Percentiles rank a stretch among this genome's conserved stretches.
Conservation (phyloP, 371 early-diverging fungal species). For the Smittium mucronatum region DNA sequence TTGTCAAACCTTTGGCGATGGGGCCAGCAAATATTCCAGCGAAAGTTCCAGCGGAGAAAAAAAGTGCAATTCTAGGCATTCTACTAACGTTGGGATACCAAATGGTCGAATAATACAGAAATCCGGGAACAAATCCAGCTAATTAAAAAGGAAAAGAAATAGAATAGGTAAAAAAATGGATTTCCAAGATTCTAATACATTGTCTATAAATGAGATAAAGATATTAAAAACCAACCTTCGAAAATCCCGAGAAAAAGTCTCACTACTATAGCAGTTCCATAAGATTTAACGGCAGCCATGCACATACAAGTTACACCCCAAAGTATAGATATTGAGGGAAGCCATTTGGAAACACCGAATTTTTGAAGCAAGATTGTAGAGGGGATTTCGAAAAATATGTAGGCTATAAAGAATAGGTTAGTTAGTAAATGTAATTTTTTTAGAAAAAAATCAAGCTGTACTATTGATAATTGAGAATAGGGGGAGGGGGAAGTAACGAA, state of each 20-base stretch:
- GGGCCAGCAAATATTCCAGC: conserved; percentile 40
- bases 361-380: conserved; percentile 46
- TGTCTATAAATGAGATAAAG: neutral
- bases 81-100: conserved; percentile 38
- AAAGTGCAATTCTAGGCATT: conserved; percentile 30
- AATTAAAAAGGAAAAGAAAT: conserved; percentile 6
- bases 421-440: conserved; percentile 3
- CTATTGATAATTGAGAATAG: too few relatives aligned
- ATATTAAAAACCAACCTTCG: conserved; percentile 23
- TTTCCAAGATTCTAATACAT: too few relatives aligned
- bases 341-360: conserved; percentile 51
- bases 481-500: too few relatives aligned
- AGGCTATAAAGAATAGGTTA: conserved; percentile 26
- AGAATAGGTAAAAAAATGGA: neutral
- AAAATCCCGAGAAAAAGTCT: conserved; percentile 38
- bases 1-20: conserved; percentile 31
- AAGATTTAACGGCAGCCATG: conserved; percentile 34
- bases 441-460: too few relatives aligned
- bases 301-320: conserved; percentile 42
- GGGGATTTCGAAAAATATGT: conserved; percentile 50
- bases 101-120: conserved; percentile 40
- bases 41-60: conserved; percentile 33
- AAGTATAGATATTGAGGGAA: conserved; percentile 48
- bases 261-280: conserved; percentile 25
- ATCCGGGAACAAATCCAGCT: conserved; percentile 47